Percentiles rank a stretch among this genome's conserved stretches.
Conservation (phyloP, 148 eudicot genomes). For the Chenopodium formosanum region DNA sequence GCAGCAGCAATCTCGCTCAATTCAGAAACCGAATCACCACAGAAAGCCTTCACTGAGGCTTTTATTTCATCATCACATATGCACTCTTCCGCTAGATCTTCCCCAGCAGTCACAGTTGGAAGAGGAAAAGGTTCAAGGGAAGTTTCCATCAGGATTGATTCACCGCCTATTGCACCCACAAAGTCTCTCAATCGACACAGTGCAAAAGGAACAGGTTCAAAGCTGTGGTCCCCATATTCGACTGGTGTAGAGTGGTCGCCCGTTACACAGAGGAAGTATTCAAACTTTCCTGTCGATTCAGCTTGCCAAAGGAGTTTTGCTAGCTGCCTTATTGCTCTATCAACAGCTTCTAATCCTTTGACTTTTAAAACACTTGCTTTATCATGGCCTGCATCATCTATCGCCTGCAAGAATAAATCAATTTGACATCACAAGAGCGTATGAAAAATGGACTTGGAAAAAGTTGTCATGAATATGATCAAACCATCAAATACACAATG, state of each 20-base stretch:
- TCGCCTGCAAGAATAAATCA: constrained; percentile 51
- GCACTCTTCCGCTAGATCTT: constrained; percentile 43
- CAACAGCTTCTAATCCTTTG: constrained; percentile 87
- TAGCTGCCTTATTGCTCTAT: constrained; percentile 74
- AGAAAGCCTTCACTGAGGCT: constrained; percentile 34
- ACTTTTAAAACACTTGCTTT: constrained; percentile 83
- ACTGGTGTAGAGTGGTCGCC: constrained; percentile 99
- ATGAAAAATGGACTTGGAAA: neutral
- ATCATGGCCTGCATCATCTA: constrained; percentile 98
- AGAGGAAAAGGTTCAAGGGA: constrained; percentile 83
- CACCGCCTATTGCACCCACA: constrained; percentile 84
- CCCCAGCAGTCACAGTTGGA: constrained; percentile 57
- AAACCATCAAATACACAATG: neutral
- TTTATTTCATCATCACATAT: constrained; percentile 25
- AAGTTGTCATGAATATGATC: neutral
- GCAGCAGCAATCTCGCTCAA: constrained; percentile 80
- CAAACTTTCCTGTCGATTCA: constrained; percentile 62
- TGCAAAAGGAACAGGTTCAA: constrained; percentile 90
- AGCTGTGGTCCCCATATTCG: constrained; percentile 98
- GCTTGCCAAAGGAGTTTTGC: constrained; percentile 88
- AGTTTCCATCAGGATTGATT: constrained; percentile 43
- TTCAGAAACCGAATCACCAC: constrained; percentile 65
- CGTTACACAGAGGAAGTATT: constrained; percentile 74
- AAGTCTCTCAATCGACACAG: constrained; percentile 77
- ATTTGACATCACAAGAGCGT: neutral